Conservation (phyloP, 2,329 filamentous ascomycete species). For the Fusarium pseudonygamai region DNA sequence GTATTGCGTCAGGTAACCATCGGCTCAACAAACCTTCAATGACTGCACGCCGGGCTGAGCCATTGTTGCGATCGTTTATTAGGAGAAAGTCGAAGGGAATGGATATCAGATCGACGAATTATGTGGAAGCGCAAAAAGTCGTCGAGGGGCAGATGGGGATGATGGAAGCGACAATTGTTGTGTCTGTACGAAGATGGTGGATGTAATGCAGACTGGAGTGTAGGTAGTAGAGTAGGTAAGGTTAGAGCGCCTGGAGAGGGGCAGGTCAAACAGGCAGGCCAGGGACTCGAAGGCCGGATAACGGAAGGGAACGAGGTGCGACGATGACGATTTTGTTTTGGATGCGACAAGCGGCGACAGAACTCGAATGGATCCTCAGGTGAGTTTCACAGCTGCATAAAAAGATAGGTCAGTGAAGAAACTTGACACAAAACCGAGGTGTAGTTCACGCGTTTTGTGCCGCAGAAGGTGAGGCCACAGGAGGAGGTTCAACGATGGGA, state of each 20-base stretch:
- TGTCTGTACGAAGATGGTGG: conserved; percentile 18
- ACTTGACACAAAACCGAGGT: conserved; percentile 44
- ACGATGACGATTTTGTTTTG: conserved; percentile 26
- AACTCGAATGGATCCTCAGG: conserved; percentile 30
- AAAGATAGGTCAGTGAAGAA: conserved; percentile 38
- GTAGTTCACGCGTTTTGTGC: conserved; percentile 46
- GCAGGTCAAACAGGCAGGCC: conserved; percentile 1
- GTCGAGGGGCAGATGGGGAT: conserved; percentile 23
- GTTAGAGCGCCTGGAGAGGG: conserved; percentile 8
- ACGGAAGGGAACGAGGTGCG: conserved; percentile 28
- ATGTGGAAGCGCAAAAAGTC: conserved; percentile 15
- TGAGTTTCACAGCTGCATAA: conserved; percentile 44
- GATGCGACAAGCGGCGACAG: conserved; percentile 27
- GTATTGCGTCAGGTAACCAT: conserved; percentile 29
- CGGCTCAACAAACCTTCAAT: conserved; percentile 75
- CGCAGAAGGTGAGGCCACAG: conserved; percentile 46
- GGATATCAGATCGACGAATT: not conserved
- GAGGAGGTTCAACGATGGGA: conserved; percentile 41
- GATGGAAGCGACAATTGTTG: conserved; percentile 21
- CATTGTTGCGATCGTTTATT: conserved; percentile 58
- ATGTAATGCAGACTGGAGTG: conserved; percentile 14
- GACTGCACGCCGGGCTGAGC: conserved; percentile 88
- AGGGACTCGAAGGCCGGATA: conserved; percentile 14
- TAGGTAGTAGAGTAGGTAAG: not conserved
- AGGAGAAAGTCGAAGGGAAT: conserved; percentile 1